Base-by-base conservation (phyloP, 768 basidiomycete genomes). In the Trametes gibbosa region DNA sequence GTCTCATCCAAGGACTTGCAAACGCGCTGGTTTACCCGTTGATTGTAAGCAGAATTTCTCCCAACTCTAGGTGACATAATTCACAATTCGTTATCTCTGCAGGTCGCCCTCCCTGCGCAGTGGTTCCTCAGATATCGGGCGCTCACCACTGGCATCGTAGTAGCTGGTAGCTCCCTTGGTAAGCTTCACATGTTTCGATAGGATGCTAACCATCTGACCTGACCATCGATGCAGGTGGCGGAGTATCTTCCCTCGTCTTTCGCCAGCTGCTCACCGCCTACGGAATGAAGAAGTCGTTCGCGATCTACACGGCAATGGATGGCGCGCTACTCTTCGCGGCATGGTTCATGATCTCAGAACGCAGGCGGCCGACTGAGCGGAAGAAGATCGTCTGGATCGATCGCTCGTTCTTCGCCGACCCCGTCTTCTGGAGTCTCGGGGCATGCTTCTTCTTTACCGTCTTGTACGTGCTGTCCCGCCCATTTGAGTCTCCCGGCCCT, bases 401-500 rank as follows among this genome's bases (percentile, higher is more conserved):
- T 57, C 60, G 59, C n/a, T 53, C 59, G 14, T 66, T 64, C 63
- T 62, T 66, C 53, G 35, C 23, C 10, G 65, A 66, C 51, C 65
- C 65, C 10, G 63, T 62, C 27, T 76, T 75, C 53, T 75, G 73
- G 67, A 74, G 74, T 50, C 54, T 75, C 16, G 67, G 69, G 2
- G 27, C 63, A 9, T 74, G 70, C 45, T 66, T 75, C 41, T 66
- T 72, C 50, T 62, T 76, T 50, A 62, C 63, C 2, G 63, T 61
- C 14, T 66, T 66, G 64, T 65, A 17, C 21, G 64, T 53, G 3
- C 14, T 14, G 9, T 35, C 8, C 9, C 14, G 6, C 2, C 7
- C 17, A 19, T 17, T 6, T 2, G 12, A 24, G 32, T 2, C 19
- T 16, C 12, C 1, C 17, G n/a, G n/a, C 1, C 9, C 9, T 34